Conservation (phyloP, 1,139 yeast species). For the Taphrina flavorubra region DNA sequence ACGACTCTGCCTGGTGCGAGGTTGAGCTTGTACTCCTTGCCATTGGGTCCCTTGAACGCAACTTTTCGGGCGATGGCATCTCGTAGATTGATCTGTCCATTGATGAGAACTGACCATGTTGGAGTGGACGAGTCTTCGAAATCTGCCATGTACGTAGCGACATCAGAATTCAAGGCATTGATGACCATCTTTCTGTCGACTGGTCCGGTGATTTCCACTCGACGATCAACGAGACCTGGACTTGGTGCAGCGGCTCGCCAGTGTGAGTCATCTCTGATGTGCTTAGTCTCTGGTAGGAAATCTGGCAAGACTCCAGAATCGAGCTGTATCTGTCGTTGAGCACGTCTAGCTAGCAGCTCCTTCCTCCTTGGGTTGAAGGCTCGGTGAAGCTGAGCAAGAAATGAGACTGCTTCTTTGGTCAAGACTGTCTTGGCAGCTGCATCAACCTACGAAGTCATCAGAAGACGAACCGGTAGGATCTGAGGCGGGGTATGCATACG, state of each 20-base stretch:
- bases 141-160: slow-evolving; percentile 76
- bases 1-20: slow-evolving; percentile 56
- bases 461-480: not conserved
- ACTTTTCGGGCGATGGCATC: slow-evolving; percentile 63
- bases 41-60: slow-evolving; percentile 63
- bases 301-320: slow-evolving; percentile 74
- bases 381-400: slow-evolving; percentile 75
- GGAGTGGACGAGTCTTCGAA: slow-evolving; percentile 82
- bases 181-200: slow-evolving; percentile 72
- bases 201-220: slow-evolving; percentile 86
- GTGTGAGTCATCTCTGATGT: slow-evolving; percentile 71
- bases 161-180: slow-evolving; percentile 71
- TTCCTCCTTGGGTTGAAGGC: slow-evolving; percentile 68
- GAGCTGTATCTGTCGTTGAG: slow-evolving; percentile 64
- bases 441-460: slow-evolving; percentile 16
- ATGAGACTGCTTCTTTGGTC: slow-evolving; percentile 71
- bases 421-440: slow-evolving; percentile 53
- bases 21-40: slow-evolving; percentile 67
- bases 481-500: not conserved
- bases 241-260: slow-evolving; percentile 84
- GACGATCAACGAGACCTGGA: slow-evolving; percentile 75
- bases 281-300: slow-evolving; percentile 72
- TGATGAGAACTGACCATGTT: slow-evolving; percentile 85
- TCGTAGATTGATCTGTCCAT: slow-evolving; percentile 89
- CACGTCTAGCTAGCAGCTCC: slow-evolving; percentile 65